Conservation (phyloP, 179 eudicot species). For the Heliamphora pulchella region DNA sequence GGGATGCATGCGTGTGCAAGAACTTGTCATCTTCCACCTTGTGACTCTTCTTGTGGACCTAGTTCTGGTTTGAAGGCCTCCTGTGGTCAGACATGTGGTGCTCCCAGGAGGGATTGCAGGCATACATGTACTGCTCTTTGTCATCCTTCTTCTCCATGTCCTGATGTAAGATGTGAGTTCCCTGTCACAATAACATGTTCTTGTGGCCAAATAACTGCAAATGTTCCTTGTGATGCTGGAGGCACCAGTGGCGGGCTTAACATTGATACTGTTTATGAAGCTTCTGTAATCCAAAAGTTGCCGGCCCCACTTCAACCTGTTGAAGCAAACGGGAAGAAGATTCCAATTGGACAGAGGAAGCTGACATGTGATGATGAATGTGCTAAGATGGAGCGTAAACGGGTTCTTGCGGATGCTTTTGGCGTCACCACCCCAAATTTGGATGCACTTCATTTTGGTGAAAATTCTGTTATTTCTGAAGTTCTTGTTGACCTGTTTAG, state of each 20-base stretch:
- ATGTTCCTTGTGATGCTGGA: slow-evolving; percentile 88
- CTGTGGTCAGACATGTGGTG: slow-evolving; percentile 89
- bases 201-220: slow-evolving; percentile 68
- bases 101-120: slow-evolving; percentile 89
- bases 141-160: slow-evolving; percentile 72
- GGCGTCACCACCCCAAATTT: slow-evolving; percentile 57
- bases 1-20: slow-evolving; percentile 90
- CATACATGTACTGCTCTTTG: slow-evolving; percentile 79
- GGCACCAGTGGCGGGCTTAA: slow-evolving; percentile 43
- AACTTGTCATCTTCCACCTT: slow-evolving; percentile 75
- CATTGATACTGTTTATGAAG: slow-evolving; percentile 54
- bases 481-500: slow-evolving; percentile 52
- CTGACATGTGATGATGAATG: slow-evolving; percentile 89
- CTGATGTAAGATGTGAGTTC: slow-evolving; percentile 70
- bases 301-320: slow-evolving; percentile 77
- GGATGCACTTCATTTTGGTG: slow-evolving; percentile 79
- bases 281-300: slow-evolving; percentile 67
- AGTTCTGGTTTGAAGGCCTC: slow-evolving; percentile 39
- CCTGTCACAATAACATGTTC: slow-evolving; percentile 76
- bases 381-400: slow-evolving; percentile 63
- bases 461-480: slow-evolving; percentile 57
- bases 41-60: slow-evolving; percentile 53
- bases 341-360: slow-evolving; percentile 83
- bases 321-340: slow-evolving; percentile 53
- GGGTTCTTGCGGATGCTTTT: slow-evolving; percentile 91